Conservation (phyloP, 164 flowering plant genomes). For the Umbellularia californica region DNA sequence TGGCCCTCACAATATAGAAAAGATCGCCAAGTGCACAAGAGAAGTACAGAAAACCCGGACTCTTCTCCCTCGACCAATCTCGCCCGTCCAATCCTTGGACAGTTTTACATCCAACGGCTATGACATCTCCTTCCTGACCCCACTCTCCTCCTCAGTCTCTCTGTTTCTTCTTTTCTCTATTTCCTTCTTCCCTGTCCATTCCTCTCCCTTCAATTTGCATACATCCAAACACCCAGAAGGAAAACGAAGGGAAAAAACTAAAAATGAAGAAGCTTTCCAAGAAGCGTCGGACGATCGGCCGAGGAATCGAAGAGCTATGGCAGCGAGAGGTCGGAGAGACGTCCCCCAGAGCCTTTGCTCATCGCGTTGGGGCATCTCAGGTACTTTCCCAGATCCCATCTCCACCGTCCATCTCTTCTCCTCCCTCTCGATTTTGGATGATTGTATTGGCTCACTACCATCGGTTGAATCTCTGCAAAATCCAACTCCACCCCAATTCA, state of each 20-base stretch:
- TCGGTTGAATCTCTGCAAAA: too few species aligned
- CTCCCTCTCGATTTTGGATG: too few species aligned
- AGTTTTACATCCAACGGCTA: neutral
- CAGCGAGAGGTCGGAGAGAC: slow-evolving; percentile 2
- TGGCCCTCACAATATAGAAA: too few species aligned
- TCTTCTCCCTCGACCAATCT: neutral
- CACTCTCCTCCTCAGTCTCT: neutral
- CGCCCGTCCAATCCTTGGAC: neutral
- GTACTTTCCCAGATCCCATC: neutral
- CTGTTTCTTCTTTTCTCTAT: neutral
- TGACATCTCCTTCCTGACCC: neutral
- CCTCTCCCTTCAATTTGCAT: neutral
- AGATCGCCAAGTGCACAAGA: too few species aligned
- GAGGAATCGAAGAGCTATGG: slow-evolving; percentile 4
- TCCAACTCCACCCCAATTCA: too few species aligned
- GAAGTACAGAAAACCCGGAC: neutral
- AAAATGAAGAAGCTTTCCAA: neutral
- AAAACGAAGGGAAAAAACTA: neutral
- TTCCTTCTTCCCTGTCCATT: neutral
- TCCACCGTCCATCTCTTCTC: neutral
- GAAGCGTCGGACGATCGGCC: neutral
- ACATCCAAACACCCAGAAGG: too few species aligned
- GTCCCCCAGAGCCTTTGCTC: neutral
- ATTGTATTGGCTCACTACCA: too few species aligned
- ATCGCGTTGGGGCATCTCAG: neutral